Evolutionary conservation across 352 stramenopile species (phyloP), one percentile per base, ranked within the genome.

Genomic region (Phytophthora meadii): DNA sequence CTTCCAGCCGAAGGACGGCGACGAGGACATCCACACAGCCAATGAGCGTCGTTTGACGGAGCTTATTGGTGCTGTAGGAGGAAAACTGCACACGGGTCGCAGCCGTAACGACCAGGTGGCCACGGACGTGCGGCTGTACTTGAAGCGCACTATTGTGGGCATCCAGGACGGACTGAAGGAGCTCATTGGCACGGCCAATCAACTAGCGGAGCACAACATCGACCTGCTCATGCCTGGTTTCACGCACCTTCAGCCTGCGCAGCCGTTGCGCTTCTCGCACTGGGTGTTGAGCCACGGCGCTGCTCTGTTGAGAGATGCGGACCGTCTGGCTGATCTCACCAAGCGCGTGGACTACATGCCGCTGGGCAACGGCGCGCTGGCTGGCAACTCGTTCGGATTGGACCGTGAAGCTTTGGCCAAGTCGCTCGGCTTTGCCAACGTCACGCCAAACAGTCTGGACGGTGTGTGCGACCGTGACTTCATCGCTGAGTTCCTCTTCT

Each of bases 11-110:
- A 97, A 98, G 63, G 73, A 93, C 9, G 93, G 94, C 42, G 98
- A 99, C 76, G 98, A 99, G 78, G 98, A 99, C 80, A 99, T 99
- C 71, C 98, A 99, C 81, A 99, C 97, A 44, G 97, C 97, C 44
- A 99, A 99, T 74, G 98, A 99, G 76, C 93, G 98, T 52, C 92
- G 98, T 7, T 84, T 99, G 12, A 99, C 97, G 0, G 98, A 99
- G 83, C 80, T 99, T 49, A 92, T 99, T 53, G 97, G 97, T 45
- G 77, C 85, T n/a, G 87, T 98, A 32, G 98, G 96, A 44, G 97
- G 97, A 65, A 99, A 99, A 74, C 76, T 99, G 39, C 98, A 99
- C 83, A 99, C 97, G 1, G 92, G 93, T 7, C 84, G 94, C 63
- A 97, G 90, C 53, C 90, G 93, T 36, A 99, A 99, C 80, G 98